These are phyloP conservation scores for Tetracentron sinense DNA, from an alignment of 164 flowering plant genomes.

Conservation along the genomic window DNA sequence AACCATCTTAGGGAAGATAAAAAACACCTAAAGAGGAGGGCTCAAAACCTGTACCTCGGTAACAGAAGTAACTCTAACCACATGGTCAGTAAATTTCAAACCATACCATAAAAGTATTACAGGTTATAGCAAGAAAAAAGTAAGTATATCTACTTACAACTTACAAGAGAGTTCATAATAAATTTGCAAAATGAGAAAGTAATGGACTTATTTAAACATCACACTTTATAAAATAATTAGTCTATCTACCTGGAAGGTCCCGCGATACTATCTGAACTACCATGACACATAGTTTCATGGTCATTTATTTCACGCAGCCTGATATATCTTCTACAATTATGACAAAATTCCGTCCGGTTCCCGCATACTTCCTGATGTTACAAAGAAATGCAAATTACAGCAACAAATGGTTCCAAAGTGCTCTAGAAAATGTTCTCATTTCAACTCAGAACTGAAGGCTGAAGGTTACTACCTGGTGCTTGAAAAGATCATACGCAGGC, in stretches of 20 bases:
- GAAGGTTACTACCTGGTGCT: constrained; percentile 70
- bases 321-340: constrained; percentile 65
- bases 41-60: too few relatives aligned
- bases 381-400: constrained; percentile 5
- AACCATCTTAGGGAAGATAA: too few relatives aligned
- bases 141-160: too few relatives aligned
- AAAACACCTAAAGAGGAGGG: too few relatives aligned
- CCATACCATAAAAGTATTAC: too few relatives aligned
- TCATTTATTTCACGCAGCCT: constrained; percentile 60
- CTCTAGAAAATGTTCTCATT: neutral
- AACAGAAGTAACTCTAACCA: too few relatives aligned
- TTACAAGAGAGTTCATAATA: neutral
- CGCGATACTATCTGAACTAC: constrained; percentile 34
- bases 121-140: too few relatives aligned
- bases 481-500: constrained; percentile 79
- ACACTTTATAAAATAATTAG: neutral
- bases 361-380: constrained; percentile 82
- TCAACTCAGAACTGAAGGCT: neutral
- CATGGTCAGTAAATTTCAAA: too few relatives aligned
- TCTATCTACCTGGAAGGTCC: constrained; percentile 63
- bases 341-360: constrained; percentile 83
- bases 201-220: neutral
- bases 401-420: neutral
- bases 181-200: neutral
- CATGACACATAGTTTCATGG: constrained; percentile 69